phyloP scores from a whole-genome alignment of 2,329 filamentous ascomycete genomes.

The Colletotrichum euphorbiae region DNA sequence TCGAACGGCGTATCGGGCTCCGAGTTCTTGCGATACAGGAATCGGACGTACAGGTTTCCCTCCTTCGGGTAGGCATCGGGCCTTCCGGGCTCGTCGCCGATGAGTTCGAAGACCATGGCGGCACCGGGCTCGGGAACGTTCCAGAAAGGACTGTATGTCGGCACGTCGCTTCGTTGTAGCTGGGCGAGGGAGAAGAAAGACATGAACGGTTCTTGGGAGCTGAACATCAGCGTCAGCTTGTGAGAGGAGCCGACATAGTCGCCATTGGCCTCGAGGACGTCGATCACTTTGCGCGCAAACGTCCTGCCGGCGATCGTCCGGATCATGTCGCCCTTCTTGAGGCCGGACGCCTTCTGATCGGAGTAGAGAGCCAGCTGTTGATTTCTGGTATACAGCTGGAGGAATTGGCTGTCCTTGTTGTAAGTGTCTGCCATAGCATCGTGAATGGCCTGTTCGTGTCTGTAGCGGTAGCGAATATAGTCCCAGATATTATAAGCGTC shows the following conservation, averaged over 20 bases:
- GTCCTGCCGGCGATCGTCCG: slow-evolving; percentile 66
- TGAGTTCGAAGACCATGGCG: slow-evolving; percentile 79
- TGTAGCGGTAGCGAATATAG: slow-evolving; percentile 64
- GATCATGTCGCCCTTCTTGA: slow-evolving; percentile 52
- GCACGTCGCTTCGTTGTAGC: slow-evolving; percentile 63
- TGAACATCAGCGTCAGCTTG: slow-evolving; percentile 66
- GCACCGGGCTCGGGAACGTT: slow-evolving; percentile 75
- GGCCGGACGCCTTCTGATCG: slow-evolving; percentile 70
- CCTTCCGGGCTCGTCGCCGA: slow-evolving; percentile 46
- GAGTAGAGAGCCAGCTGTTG: slow-evolving; percentile 70
- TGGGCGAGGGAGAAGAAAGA: slow-evolving; percentile 64
- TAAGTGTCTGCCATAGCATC: slow-evolving; percentile 51
- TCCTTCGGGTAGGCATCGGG: slow-evolving; percentile 45
- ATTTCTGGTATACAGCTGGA: slow-evolving; percentile 72
- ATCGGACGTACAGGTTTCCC: slow-evolving; percentile 63
- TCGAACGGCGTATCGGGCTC: slow-evolving; percentile 49
- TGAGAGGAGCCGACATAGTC: slow-evolving; percentile 51
- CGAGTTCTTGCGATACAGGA: slow-evolving; percentile 65
- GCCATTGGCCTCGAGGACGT: slow-evolving; percentile 57
- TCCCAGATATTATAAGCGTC: slow-evolving; percentile 68
- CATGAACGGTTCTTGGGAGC: slow-evolving; percentile 65
- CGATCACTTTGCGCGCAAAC: slow-evolving; percentile 58
- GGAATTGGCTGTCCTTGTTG: slow-evolving; percentile 56
- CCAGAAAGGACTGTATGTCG: slow-evolving; percentile 53
- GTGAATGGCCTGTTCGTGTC: slow-evolving; percentile 60